Conservation (phyloP, 1,284 basidiomycete genomes). For the Ceratobasidium sp. region DNA sequence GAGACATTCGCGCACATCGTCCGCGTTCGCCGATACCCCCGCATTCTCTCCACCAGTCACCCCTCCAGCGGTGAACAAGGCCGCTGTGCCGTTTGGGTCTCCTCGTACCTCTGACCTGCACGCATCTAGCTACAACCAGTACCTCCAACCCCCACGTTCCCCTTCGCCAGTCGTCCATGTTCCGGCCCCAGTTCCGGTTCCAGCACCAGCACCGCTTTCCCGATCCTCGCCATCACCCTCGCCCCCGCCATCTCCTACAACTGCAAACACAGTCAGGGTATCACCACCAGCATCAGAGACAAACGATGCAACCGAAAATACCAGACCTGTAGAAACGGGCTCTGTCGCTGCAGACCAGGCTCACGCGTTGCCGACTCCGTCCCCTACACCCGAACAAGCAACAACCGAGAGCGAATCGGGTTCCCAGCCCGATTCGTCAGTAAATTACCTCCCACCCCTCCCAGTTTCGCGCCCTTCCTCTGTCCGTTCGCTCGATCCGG, state of each 20-base stretch:
- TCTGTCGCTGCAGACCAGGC: neutral
- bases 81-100: constrained; percentile 45
- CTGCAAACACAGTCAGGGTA: neutral
- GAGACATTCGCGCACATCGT: constrained; percentile 67
- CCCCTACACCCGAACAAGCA: constrained; percentile 27
- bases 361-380: constrained; percentile 26
- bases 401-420: constrained; percentile 23
- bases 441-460: constrained; percentile 11
- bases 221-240: constrained; percentile 10
- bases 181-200: constrained; percentile 7
- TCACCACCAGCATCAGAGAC: neutral
- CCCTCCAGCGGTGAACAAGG: constrained; percentile 21
- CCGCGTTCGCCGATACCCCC: constrained; percentile 49
- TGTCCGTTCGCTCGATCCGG: constrained; percentile 5
- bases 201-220: constrained; percentile 13
- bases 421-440: constrained; percentile 18
- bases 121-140: neutral
- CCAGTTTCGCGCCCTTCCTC: constrained; percentile 22
- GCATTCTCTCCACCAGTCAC: constrained; percentile 33
- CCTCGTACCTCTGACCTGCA: constrained; percentile 13
- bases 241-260: constrained; percentile 20
- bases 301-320: neutral
- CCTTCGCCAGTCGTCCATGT: constrained; percentile 38
- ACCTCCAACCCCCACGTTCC: constrained; percentile 21
- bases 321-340: neutral